These are phyloP conservation scores for Hansenula anomala DNA, from an alignment of 1,139 yeast species.

Conservation along the genomic window DNA sequence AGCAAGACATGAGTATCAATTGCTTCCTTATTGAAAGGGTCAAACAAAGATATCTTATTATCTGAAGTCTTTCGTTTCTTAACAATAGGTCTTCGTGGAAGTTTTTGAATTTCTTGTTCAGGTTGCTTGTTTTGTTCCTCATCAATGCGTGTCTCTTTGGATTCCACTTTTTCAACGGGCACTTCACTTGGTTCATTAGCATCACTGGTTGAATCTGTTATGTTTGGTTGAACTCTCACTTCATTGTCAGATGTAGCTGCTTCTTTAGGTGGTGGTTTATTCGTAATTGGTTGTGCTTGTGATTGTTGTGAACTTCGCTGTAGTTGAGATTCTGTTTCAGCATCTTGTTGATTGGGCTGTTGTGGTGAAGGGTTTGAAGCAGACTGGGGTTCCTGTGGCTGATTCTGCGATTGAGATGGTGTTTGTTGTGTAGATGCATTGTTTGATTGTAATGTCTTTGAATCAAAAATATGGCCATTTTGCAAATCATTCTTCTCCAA, in stretches of 20 bases:
- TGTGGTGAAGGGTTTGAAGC: background rate
- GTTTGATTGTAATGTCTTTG: slow-evolving; percentile 1
- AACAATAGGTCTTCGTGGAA: slow-evolving; percentile 7
- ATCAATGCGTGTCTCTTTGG: too few species aligned
- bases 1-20: slow-evolving; percentile 36
- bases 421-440: too few species aligned
- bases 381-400: background rate
- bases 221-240: too few species aligned
- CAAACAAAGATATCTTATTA: slow-evolving; percentile 19
- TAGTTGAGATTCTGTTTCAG: too few species aligned
- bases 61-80: slow-evolving; percentile 20
- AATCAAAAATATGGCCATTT: slow-evolving; percentile 28
- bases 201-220: too few species aligned
- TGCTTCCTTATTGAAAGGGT: slow-evolving; percentile 29
- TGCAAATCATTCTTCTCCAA: slow-evolving; percentile 39
- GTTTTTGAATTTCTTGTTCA: background rate
- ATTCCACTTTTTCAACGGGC: too few species aligned
- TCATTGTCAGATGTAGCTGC: too few species aligned
- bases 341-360: too few species aligned
- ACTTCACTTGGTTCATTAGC: too few species aligned
- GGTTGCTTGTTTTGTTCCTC: background rate
- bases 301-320: background rate
- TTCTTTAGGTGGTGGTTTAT: background rate
- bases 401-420: background rate
- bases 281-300: slow-evolving; percentile 4